Conservation (phyloP, 371 early-diverging fungal genomes). For the Lichtheimia ornata region DNA sequence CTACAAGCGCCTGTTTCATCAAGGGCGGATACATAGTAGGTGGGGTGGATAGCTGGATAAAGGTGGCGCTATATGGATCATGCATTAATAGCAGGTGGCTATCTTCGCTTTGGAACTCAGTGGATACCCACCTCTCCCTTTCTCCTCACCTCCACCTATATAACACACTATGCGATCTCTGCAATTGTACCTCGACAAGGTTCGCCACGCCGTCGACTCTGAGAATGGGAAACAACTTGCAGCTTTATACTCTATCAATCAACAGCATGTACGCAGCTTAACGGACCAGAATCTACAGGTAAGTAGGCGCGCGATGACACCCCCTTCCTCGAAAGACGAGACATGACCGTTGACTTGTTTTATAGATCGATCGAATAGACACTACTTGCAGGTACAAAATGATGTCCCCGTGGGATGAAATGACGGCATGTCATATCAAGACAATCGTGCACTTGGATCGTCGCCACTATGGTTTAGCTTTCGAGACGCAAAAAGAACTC, state of each 20-base stretch:
- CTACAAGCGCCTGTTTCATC: too few relatives aligned
- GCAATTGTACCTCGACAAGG: too few relatives aligned
- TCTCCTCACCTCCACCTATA: too few relatives aligned
- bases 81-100: too few relatives aligned
- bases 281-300: constrained; percentile 21
- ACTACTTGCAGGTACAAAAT: constrained; percentile 26
- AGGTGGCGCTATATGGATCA: too few relatives aligned
- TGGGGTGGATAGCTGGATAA: too few relatives aligned
- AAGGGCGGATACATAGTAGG: too few relatives aligned
- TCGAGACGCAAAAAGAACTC: constrained; percentile 51
- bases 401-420: constrained; percentile 54
- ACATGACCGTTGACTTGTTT: neutral
- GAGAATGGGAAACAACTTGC: constrained; percentile 33
- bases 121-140: too few relatives aligned
- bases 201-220: too few relatives aligned
- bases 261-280: constrained; percentile 22
- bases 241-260: constrained; percentile 20
- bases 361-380: constrained; percentile 30
- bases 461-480: constrained; percentile 51
- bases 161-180: too few relatives aligned
- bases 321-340: neutral
- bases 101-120: too few relatives aligned
- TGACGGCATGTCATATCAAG: constrained; percentile 45
- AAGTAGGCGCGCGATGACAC: neutral
- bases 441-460: constrained; percentile 34